These are phyloP conservation scores for Ceratocystis diversiconidia DNA, from an alignment of 2,329 filamentous ascomycete genomes.

Conservation along the genomic window DNA sequence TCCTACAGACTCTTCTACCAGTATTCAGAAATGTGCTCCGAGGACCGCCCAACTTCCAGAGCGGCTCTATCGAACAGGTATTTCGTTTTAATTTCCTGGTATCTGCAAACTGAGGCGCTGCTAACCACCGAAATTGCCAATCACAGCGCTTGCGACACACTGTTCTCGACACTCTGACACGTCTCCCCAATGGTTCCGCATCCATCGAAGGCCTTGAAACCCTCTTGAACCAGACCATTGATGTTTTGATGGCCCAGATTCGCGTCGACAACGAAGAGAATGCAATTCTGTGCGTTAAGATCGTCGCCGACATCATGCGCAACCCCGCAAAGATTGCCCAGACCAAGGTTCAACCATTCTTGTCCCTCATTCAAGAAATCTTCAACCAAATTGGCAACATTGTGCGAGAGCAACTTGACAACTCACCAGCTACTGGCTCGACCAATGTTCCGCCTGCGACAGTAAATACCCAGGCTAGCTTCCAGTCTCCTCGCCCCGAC, in stretches of 20 bases:
- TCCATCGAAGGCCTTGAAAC: constrained; percentile 72
- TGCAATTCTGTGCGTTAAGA: constrained; percentile 95
- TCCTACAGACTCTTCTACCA: constrained; percentile 78
- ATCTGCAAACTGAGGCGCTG: not conserved
- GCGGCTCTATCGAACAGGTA: constrained; percentile 78
- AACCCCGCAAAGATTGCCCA: constrained; percentile 72
- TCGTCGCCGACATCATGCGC: constrained; percentile 89
- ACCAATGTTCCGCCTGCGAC: constrained; percentile 45
- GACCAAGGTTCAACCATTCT: constrained; percentile 72
- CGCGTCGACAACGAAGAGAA: constrained; percentile 95
- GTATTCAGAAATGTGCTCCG: constrained; percentile 75
- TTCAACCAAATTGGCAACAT: constrained; percentile 91
- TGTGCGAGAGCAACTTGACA: constrained; percentile 90
- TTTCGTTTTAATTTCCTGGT: constrained; percentile 21
- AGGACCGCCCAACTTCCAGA: constrained; percentile 80
- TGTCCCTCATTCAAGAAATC: constrained; percentile 85
- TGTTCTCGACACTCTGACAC: constrained; percentile 85
- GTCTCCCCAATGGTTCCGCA: constrained; percentile 56
- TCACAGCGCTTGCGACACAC: constrained; percentile 74
- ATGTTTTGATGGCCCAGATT: constrained; percentile 77
- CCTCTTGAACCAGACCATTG: constrained; percentile 77
- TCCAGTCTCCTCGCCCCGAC: constrained; percentile 76
- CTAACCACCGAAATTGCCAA: constrained; percentile 21
- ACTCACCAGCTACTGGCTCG: constrained; percentile 43
- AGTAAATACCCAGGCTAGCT: constrained; percentile 48